Conservation (phyloP, 2,329 filamentous ascomycete species). For the Didymella exigua region DNA sequence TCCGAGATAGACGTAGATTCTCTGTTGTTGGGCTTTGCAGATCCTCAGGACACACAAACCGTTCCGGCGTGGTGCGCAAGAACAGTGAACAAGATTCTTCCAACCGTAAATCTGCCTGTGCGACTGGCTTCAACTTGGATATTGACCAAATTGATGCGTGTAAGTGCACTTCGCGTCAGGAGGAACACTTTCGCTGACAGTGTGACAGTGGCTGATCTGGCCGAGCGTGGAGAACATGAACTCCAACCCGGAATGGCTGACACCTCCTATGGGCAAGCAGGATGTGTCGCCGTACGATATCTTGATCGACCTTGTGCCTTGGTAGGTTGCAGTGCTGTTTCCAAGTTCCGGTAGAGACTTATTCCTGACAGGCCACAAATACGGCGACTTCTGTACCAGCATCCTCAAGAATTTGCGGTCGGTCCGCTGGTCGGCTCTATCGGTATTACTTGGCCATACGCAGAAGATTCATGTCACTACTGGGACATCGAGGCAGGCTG, state of each 20-base stretch:
- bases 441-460: slow-evolving; percentile 41
- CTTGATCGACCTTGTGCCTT: slow-evolving; percentile 43
- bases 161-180: slow-evolving; percentile 22
- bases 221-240: slow-evolving; percentile 46
- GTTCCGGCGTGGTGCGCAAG: slow-evolving; percentile 44
- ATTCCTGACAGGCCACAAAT: slow-evolving; percentile 39
- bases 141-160: slow-evolving; percentile 45
- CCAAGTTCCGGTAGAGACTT: slow-evolving; percentile 7
- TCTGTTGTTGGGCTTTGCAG: slow-evolving; percentile 41
- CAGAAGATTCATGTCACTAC: slow-evolving; percentile 45
- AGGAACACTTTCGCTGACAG: slow-evolving; percentile 14
- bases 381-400: slow-evolving; percentile 41
- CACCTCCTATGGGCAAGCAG: slow-evolving; percentile 37
- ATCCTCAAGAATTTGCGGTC: slow-evolving; percentile 38
- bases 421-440: slow-evolving; percentile 38
- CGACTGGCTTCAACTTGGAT: slow-evolving; percentile 42
- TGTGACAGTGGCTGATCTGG: slow-evolving; percentile 45
- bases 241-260: slow-evolving; percentile 44
- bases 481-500: slow-evolving; percentile 45
- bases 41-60: slow-evolving; percentile 41
- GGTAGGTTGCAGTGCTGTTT: slow-evolving; percentile 26
- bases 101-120: slow-evolving; percentile 30
- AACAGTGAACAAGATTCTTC: slow-evolving; percentile 40
- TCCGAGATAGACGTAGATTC: slow-evolving; percentile 45
- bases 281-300: slow-evolving; percentile 42